These are phyloP conservation scores for Cladosporium sp. DNA, from an alignment of 2,329 filamentous ascomycete species.

Conservation along the genomic window DNA sequence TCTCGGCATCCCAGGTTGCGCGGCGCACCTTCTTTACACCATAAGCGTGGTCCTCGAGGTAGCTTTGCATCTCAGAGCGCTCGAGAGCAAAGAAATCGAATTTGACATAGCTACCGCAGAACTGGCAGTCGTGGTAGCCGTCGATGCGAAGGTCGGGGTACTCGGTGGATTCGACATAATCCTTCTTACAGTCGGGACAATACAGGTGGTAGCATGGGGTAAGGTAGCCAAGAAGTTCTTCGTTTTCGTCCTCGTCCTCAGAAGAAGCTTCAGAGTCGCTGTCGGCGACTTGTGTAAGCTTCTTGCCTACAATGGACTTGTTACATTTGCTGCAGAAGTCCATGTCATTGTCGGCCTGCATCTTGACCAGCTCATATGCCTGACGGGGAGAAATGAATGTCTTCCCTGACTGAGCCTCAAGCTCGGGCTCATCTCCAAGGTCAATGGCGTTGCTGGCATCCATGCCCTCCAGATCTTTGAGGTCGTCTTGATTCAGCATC, in stretches of 20 bases:
- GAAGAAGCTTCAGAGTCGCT: conserved; percentile 56
- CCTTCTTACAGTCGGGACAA: conserved; percentile 68
- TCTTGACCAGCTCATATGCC: conserved; percentile 78
- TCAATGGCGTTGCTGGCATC: conserved; percentile 75
- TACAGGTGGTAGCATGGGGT: conserved; percentile 84
- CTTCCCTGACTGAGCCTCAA: conserved; percentile 50
- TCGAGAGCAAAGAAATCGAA: conserved; percentile 66
- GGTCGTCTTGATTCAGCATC: conserved; percentile 76
- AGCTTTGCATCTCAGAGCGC: conserved; percentile 47
- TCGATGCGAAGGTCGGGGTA: conserved; percentile 35
- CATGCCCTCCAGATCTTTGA: conserved; percentile 69
- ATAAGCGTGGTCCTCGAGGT: conserved; percentile 52
- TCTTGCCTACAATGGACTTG: conserved; percentile 51
- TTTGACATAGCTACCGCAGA: conserved; percentile 63
- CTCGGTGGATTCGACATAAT: conserved; percentile 54
- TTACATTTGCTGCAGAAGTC: conserved; percentile 70
- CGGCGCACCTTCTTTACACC: conserved; percentile 45
- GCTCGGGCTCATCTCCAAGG: conserved; percentile 64
- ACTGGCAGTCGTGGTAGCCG: conserved; percentile 58
- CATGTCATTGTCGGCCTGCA: conserved; percentile 77
- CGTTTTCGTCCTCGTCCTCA: conserved; percentile 44
- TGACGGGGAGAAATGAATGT: conserved; percentile 62
- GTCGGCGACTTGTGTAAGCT: conserved; percentile 51
- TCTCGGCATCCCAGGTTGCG: conserved; percentile 56
- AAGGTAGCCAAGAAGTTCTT: conserved; percentile 70